Evolutionary conservation across 139 green algal genomes (phyloP).

Genomic region (Volvox reticuliferus): DNA sequence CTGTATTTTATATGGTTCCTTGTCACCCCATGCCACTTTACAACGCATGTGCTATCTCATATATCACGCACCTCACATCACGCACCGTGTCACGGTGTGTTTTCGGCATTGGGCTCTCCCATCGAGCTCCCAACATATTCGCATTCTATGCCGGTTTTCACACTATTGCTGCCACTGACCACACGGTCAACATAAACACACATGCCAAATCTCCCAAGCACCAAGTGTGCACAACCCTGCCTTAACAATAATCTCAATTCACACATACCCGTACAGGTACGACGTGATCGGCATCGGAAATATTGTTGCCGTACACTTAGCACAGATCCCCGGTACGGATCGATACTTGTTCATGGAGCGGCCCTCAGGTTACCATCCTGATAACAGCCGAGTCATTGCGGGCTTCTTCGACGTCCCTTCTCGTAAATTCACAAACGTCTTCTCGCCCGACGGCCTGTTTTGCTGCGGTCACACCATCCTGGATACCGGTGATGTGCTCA

Average conservation of each 20-base stretch:
- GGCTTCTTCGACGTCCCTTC: constrained; percentile 33
- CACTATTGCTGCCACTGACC: no score
- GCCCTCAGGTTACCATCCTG: constrained; percentile 52
- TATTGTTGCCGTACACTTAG: constrained; percentile 62
- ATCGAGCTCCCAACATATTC: no score
- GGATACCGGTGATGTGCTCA: constrained; percentile 26
- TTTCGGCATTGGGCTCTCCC: background rate
- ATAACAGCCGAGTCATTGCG: background rate
- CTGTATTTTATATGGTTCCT: no score
- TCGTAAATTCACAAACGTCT: constrained; percentile 15
- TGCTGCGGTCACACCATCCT: constrained; percentile 52
- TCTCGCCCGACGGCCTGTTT: constrained; percentile 50
- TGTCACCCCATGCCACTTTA: background rate
- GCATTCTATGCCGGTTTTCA: no score
- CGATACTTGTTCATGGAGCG: constrained; percentile 63
- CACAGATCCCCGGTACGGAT: constrained; percentile 46
- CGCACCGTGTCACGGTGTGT: no score
- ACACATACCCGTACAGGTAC: background rate
- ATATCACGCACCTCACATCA: no score
- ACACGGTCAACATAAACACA: no score
- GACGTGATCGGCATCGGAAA: background rate
- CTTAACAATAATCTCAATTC: no score
- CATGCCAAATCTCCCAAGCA: background rate
- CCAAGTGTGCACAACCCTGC: background rate
- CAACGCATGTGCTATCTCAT: background rate